Evolutionary conservation across 2,329 filamentous ascomycete species (phyloP).

Genomic region (Rugonectria rugulosa): DNA sequence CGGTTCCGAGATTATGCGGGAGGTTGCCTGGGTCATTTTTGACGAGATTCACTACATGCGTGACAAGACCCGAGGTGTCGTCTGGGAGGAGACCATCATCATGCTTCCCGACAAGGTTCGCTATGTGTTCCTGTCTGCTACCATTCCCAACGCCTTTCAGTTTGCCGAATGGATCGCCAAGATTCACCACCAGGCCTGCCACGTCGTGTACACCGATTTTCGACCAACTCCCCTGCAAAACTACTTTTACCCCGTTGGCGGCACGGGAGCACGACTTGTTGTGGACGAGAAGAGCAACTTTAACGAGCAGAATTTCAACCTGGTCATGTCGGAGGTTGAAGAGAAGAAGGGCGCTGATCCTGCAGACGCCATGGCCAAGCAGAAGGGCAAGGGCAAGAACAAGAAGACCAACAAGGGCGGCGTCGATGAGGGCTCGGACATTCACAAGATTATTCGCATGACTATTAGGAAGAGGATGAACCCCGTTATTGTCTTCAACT

Average conservation of each 20-base stretch:
- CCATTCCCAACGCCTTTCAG: constrained; percentile 98
- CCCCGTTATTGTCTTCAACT: constrained; percentile 98
- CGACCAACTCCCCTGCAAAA: constrained; percentile 95
- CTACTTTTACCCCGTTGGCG: constrained; percentile 95
- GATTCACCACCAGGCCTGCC: constrained; percentile 95
- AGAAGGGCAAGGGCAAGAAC: constrained; percentile 87
- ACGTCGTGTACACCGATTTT: constrained; percentile 99
- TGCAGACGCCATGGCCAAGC: constrained; percentile 78
- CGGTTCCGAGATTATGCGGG: constrained; percentile 98
- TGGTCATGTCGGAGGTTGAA: constrained; percentile 89
- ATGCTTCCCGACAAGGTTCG: constrained; percentile 97
- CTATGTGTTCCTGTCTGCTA: constrained; percentile 97
- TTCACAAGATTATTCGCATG: constrained; percentile 98
- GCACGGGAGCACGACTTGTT: constrained; percentile 90
- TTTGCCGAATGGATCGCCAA: constrained; percentile 99
- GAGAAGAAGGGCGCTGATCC: constrained; percentile 87
- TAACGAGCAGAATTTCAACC: constrained; percentile 96
- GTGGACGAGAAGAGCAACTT: constrained; percentile 98
- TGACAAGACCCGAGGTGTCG: constrained; percentile 91
- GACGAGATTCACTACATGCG: constrained; percentile 99
- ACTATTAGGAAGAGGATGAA: constrained; percentile 98
- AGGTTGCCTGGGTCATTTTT: constrained; percentile 98
- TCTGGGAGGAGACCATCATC: constrained; percentile 99
- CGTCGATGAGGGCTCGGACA: constrained; percentile 78
- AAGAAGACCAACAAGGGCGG: constrained; percentile 92